Conservation (phyloP, 371 early-diverging fungal genomes). For the Furculomyces boomerangus region DNA sequence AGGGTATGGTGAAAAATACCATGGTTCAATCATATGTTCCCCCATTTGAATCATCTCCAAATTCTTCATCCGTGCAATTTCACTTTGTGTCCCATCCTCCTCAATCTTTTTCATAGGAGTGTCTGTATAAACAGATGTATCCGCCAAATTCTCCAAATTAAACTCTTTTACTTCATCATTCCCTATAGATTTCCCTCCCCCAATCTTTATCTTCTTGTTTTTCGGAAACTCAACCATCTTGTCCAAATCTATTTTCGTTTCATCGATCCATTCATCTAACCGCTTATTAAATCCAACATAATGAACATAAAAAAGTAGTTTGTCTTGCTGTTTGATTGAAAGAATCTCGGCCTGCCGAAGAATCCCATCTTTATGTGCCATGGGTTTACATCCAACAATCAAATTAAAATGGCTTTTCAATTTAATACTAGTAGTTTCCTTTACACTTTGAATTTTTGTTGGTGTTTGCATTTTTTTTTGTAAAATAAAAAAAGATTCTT, state of each 20-base stretch:
- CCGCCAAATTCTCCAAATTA: constrained; percentile 8
- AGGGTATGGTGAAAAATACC: constrained; percentile 97
- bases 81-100: constrained; percentile 72
- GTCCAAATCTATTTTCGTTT: constrained; percentile 46
- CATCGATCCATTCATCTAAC: constrained; percentile 94
- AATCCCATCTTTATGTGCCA: constrained; percentile 51
- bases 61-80: constrained; percentile 87
- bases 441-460: not conserved
- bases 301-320: constrained; percentile 87
- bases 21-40: constrained; percentile 81
- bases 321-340: constrained; percentile 41
- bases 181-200: constrained; percentile 20
- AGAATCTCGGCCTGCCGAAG: constrained; percentile 85
- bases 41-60: constrained; percentile 88
- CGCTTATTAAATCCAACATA: constrained; percentile 97
- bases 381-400: constrained; percentile 50
- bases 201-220: constrained; percentile 16
- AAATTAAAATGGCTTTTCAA: not conserved
- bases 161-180: constrained; percentile 25
- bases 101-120: constrained; percentile 11
- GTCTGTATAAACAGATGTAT: constrained; percentile 2
- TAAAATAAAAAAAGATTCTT: no score
- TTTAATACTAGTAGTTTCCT: not conserved
- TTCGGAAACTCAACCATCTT: constrained; percentile 60
- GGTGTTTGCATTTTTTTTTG: no score